Conservation (phyloP, 257 asterid species). For the Plectranthus barbatus region DNA sequence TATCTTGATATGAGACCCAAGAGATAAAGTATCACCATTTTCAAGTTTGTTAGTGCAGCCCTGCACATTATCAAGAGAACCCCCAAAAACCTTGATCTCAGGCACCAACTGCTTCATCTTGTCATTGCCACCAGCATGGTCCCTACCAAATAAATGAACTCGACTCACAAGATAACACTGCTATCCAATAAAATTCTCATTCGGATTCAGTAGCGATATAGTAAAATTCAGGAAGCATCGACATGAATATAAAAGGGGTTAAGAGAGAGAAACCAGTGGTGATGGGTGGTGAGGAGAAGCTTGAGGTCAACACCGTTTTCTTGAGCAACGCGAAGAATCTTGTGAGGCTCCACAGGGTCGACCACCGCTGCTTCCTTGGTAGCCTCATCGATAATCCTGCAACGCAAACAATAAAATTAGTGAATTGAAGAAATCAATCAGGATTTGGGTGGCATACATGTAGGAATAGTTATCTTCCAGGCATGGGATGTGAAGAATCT, state of each 20-base stretch:
- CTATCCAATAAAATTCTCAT: neutral
- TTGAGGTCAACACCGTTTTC: conserved; percentile 69
- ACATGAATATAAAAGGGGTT: neutral
- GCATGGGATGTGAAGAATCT: conserved; percentile 65
- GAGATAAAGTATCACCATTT: conserved; percentile 69
- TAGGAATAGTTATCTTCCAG: conserved; percentile 62
- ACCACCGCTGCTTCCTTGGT: conserved; percentile 87
- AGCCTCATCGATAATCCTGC: conserved; percentile 57
- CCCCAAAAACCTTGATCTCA: conserved; percentile 69
- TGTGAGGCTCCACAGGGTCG: conserved; percentile 91
- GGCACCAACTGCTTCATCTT: conserved; percentile 75
- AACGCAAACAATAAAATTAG: too few species aligned
- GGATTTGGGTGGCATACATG: conserved; percentile 28
- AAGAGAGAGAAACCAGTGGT: conserved; percentile 56
- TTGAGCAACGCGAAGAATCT: conserved; percentile 57
- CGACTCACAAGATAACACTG: too few species aligned
- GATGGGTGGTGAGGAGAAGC: conserved; percentile 90
- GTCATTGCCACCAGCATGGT: conserved; percentile 98
- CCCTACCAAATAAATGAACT: conserved; percentile 37
- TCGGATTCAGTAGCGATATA: neutral
- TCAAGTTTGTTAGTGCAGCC: conserved; percentile 79
- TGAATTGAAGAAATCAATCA: neutral
- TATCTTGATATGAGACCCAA: conserved; percentile 58
- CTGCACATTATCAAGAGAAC: conserved; percentile 71
- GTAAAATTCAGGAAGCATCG: too few species aligned